A percentile compares a stretch with the other conserved stretches of the same genome.
Conservation (phyloP, 805 yeast species). For the Candida jianshihensis region DNA sequence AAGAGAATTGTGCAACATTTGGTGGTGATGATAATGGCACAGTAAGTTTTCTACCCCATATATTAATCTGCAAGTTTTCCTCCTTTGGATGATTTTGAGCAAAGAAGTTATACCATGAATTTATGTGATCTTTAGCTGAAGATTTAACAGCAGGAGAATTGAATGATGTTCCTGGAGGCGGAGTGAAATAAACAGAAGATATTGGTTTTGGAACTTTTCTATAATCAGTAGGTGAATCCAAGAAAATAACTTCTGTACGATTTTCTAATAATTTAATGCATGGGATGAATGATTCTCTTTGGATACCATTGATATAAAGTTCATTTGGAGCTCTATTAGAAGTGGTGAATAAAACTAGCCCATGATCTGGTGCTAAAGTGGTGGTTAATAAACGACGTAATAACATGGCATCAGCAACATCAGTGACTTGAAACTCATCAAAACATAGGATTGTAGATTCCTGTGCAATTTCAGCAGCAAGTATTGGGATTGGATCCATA, state of each 20-base stretch:
- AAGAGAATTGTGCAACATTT: constrained; percentile 83
- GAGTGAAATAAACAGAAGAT: constrained; percentile 71
- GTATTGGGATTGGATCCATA: constrained; percentile 73
- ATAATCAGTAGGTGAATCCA: constrained; percentile 92
- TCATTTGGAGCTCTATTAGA: constrained; percentile 95
- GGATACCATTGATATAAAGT: constrained; percentile 88
- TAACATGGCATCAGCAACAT: constrained; percentile 98
- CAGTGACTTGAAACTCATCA: constrained; percentile 97
- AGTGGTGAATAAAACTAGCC: constrained; percentile 85
- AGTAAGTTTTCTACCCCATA: constrained; percentile 82
- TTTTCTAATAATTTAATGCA: constrained; percentile 76
- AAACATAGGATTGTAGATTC: constrained; percentile 78
- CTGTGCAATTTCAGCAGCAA: constrained; percentile 79
- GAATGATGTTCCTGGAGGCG: constrained; percentile 56
- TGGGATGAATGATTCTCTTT: constrained; percentile 85
- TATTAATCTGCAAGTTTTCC: constrained; percentile 35
- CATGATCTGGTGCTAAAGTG: constrained; percentile 67
- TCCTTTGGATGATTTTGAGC: constrained; percentile 48
- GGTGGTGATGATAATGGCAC: constrained; percentile 77
- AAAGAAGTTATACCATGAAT: constrained; percentile 76
- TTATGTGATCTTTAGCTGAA: constrained; percentile 54
- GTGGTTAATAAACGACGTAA: constrained; percentile 66
- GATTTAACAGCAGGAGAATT: constrained; percentile 41
- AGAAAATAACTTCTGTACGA: constrained; percentile 66
- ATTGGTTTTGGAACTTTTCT: constrained; percentile 81